These are phyloP conservation scores for Aspergillus sp. DNA, from an alignment of 2,329 filamentous ascomycete species.

Conservation along the genomic window DNA sequence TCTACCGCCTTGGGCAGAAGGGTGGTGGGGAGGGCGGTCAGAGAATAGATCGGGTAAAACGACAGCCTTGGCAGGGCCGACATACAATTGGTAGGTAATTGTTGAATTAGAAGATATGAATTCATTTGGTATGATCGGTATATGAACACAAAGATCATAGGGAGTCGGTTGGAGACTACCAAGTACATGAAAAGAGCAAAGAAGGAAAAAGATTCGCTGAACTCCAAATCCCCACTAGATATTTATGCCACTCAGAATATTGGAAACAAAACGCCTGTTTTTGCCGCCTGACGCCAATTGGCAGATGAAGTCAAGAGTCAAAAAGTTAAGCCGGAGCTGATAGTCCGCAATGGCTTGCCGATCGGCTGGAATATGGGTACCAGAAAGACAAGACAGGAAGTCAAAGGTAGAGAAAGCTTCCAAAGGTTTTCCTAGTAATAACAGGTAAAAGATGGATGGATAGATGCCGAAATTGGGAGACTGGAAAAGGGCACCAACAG, in stretches of 20 bases:
- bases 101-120: neutral
- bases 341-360: neutral
- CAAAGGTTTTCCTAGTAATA: neutral
- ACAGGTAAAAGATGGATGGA: neutral
- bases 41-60: conserved; percentile 1
- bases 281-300: conserved; percentile 12
- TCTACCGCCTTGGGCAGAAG: conserved; percentile 5
- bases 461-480: neutral
- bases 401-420: neutral
- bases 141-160: neutral
- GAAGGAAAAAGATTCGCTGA: conserved; percentile 16
- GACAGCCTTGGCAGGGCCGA: neutral
- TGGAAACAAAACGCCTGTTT: conserved; percentile 17
- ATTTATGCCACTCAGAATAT: conserved; percentile 12
- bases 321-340: neutral
- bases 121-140: neutral
- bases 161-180: neutral
- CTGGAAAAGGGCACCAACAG: too few relatives aligned
- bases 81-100: neutral
- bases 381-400: neutral
- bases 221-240: conserved; percentile 15
- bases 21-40: conserved; percentile 15
- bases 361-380: neutral
- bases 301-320: neutral
- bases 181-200: conserved; percentile 3